These are phyloP conservation scores for Olyra latifolia DNA, from an alignment of 176 grass and related monocot genomes.

Conservation along the genomic window DNA sequence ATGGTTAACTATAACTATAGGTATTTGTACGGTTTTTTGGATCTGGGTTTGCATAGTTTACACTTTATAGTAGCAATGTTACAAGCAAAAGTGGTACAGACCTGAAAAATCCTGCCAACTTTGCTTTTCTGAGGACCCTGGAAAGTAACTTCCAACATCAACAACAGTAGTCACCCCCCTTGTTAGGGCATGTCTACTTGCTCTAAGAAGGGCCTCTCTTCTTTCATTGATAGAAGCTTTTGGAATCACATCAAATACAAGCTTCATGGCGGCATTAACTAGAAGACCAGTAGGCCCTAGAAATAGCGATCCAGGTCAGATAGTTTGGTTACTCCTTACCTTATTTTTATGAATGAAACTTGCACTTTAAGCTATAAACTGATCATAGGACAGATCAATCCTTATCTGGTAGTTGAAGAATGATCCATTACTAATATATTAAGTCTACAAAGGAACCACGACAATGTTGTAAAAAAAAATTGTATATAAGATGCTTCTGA, in stretches of 20 bases:
- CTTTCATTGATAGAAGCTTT: slow-evolving; percentile 58
- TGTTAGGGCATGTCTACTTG: slow-evolving; percentile 66
- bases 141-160: slow-evolving; percentile 81
- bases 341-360: neutral
- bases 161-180: slow-evolving; percentile 83
- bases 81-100: slow-evolving; percentile 25
- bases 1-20: neutral
- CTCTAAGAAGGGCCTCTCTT: slow-evolving; percentile 69
- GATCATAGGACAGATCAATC: neutral
- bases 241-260: slow-evolving; percentile 53
- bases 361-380: neutral
- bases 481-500: neutral
- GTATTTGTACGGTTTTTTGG: neutral
- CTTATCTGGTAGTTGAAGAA: neutral
- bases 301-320: slow-evolving; percentile 18
- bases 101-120: slow-evolving; percentile 82
- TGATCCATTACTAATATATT: neutral
- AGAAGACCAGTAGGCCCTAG: slow-evolving; percentile 81
- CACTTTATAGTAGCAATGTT: neutral
- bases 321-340: neutral
- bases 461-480: neutral
- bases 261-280: slow-evolving; percentile 81
- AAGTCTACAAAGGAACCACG: neutral
- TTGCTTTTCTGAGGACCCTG: slow-evolving; percentile 45
- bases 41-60: neutral